Evolutionary conservation across 805 yeast species (phyloP).

Genomic region (Candida golubevii): DNA sequence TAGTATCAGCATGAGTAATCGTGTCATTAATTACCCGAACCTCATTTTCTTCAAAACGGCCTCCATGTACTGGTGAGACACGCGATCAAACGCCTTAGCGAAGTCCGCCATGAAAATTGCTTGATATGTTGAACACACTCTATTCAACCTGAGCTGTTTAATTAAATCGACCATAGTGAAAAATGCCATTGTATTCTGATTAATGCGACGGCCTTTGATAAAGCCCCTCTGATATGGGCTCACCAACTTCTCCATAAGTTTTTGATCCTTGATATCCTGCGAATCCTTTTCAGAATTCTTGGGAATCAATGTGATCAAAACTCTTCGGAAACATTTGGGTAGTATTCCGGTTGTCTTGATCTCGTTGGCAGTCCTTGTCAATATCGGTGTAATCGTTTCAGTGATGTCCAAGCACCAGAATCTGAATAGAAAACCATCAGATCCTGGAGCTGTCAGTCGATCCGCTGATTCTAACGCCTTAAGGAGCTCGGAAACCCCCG

Average conservation of each 20-base stretch:
- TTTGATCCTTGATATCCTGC: slow-evolving; percentile 1
- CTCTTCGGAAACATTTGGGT: background rate
- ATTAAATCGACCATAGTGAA: slow-evolving; percentile 2
- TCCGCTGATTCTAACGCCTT: too few species aligned
- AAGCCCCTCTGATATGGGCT: slow-evolving; percentile 5
- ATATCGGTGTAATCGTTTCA: slow-evolving; percentile 1
- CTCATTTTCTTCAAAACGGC: slow-evolving; percentile 1
- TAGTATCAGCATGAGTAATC: slow-evolving; percentile 6
- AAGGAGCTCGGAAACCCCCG: too few species aligned
- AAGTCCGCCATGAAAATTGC: slow-evolving; percentile 1
- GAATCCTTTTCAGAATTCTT: background rate
- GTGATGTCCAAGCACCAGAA: background rate
- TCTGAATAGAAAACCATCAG: background rate
- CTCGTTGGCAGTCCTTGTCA: slow-evolving; percentile 1
- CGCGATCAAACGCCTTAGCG: slow-evolving; percentile 3
- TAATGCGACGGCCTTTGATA: background rate
- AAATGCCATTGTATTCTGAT: slow-evolving; percentile 3
- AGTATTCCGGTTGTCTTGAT: slow-evolving; percentile 3
- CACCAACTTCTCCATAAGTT: background rate
- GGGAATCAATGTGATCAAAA: slow-evolving; percentile 5
- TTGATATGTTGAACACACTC: background rate
- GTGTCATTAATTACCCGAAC: background rate
- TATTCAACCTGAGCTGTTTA: background rate
- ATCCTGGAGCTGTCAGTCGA: too few species aligned
- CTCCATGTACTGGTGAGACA: background rate